These are phyloP conservation scores for Elsinoe necatrix DNA, from an alignment of 2,329 filamentous ascomycete species.

Conservation along the genomic window DNA sequence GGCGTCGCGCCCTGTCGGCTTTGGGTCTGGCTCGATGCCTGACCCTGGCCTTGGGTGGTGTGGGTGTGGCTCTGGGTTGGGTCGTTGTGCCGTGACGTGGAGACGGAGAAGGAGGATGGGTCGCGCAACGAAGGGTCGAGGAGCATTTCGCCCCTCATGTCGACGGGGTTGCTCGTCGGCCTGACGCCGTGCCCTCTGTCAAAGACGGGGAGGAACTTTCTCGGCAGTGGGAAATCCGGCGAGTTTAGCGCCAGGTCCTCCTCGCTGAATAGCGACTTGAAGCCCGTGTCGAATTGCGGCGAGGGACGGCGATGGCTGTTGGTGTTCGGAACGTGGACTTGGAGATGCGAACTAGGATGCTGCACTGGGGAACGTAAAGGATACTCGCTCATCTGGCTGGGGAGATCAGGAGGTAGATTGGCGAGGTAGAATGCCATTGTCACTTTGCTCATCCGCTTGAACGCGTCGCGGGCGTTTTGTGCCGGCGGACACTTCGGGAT, in stretches of 20 bases:
- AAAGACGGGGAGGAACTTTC: conserved; percentile 3
- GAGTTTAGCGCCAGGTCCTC: conserved; percentile 32
- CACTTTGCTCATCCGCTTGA: conserved; percentile 88
- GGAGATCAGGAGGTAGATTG: neutral
- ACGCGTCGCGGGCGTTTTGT: conserved; percentile 88
- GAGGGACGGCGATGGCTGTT: conserved; percentile 31
- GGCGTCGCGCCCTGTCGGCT: neutral
- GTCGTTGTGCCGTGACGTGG: no score
- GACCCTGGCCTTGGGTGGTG: neutral
- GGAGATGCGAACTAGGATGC: conserved; percentile 3
- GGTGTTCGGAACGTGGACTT: conserved; percentile 13
- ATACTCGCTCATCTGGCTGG: neutral
- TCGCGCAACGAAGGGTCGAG: neutral
- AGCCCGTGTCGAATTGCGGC: conserved; percentile 52
- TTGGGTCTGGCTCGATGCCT: neutral
- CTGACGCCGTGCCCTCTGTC: neutral
- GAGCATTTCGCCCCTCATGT: neutral
- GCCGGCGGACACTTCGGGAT: conserved; percentile 93
- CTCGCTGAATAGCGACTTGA: conserved; percentile 44
- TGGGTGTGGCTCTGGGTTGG: no score
- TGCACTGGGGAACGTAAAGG: conserved; percentile 3
- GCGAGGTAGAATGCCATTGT: conserved; percentile 88
- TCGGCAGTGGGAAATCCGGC: conserved; percentile 20
- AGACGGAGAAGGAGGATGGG: neutral
- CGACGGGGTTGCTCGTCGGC: conserved; percentile 5